A percentile compares a stretch with the other conserved stretches of the same genome.
These are phyloP conservation scores for Plasmodium vivax DNA, from an alignment of 169 alveolate species.

Conservation along the genomic window DNA sequence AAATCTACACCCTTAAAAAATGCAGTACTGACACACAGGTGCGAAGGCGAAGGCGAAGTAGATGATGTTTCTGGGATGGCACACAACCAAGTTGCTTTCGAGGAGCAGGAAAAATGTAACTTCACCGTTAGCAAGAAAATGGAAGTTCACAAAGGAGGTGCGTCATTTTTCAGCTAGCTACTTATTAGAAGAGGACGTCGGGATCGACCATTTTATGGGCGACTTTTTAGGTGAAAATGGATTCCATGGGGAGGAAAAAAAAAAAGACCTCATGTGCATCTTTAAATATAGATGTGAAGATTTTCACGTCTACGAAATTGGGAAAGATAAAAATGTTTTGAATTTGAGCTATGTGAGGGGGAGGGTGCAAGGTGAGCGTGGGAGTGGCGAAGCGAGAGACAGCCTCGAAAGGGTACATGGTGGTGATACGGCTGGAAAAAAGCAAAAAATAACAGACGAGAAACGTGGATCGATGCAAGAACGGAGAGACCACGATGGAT, in stretches of 20 bases:
- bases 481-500: not conserved
- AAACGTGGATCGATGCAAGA: not conserved
- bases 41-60: not conserved
- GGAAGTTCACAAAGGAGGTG: not conserved
- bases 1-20: not conserved
- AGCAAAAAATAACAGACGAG: not conserved
- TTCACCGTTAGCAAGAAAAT: not conserved
- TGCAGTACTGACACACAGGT: not conserved
- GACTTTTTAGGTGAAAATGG: constrained; percentile 29
- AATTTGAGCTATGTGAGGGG: constrained; percentile 28
- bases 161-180: constrained; percentile 24
- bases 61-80: not conserved
- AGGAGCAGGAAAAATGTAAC: not conserved
- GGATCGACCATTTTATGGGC: constrained; percentile 52
- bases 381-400: not conserved
- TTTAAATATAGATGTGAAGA: constrained; percentile 75
- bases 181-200: constrained; percentile 65
- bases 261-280: constrained; percentile 23
- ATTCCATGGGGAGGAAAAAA: not conserved
- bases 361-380: not conserved
- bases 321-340: constrained; percentile 28
- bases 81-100: constrained; percentile 6
- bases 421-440: not conserved
- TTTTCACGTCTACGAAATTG: constrained; percentile 74
- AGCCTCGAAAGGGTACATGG: not conserved